Percentiles rank a stretch among this genome's conserved stretches.
These are phyloP conservation scores for Thelonectria rubi DNA, from an alignment of 2,329 filamentous ascomycete species.

Conservation along the genomic window DNA sequence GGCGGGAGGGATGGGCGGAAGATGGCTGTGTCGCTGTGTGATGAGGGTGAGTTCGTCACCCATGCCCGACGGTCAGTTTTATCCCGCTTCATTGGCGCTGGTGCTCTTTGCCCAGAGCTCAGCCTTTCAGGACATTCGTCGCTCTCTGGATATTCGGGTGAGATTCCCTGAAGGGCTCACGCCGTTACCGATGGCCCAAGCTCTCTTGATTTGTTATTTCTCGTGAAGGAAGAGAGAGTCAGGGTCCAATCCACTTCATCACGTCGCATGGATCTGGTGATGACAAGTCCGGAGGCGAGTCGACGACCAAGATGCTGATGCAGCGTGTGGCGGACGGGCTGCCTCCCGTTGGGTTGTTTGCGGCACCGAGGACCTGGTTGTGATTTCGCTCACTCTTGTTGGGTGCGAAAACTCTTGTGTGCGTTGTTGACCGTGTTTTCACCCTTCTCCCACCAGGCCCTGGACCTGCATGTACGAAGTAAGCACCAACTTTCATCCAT, in stretches of 20 bases:
- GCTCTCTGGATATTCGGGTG: neutral
- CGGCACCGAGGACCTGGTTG: too few species aligned
- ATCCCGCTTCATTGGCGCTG: conserved; percentile 5
- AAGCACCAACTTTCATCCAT: neutral
- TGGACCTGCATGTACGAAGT: neutral
- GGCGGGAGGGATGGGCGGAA: neutral
- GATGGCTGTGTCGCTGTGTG: conserved; percentile 16
- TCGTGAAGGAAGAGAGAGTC: conserved; percentile 1
- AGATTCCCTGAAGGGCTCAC: conserved; percentile 10
- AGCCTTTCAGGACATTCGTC: conserved; percentile 20
- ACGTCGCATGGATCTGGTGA: conserved; percentile 12
- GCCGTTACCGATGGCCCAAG: conserved; percentile 22
- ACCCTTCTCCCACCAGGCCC: neutral
- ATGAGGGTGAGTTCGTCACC: conserved; percentile 16
- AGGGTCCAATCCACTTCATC: conserved; percentile 12
- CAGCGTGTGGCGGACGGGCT: neutral
- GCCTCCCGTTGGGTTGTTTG: neutral
- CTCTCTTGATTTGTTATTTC: neutral
- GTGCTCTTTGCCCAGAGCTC: neutral
- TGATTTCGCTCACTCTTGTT: too few species aligned
- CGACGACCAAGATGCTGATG: too few species aligned
- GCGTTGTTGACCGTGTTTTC: neutral
- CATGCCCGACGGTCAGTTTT: neutral
- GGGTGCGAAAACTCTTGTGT: neutral
- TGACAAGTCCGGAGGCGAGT: too few species aligned